Percentiles rank a stretch among this genome's conserved stretches.
Evolutionary conservation across 345 rosid species (phyloP).

Genomic region (Brassica nigra): DNA sequence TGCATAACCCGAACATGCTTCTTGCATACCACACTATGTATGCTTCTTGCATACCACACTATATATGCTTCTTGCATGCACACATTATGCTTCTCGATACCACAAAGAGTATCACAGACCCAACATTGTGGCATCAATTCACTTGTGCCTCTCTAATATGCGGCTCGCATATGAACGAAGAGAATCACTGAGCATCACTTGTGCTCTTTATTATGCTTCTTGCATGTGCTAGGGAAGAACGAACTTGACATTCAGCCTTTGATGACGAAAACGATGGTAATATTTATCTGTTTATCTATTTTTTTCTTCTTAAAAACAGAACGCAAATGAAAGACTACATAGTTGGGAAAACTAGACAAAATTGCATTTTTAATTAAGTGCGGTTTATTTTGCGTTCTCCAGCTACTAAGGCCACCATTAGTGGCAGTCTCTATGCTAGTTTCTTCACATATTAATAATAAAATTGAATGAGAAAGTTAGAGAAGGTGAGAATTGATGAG

Average conservation of each 20-base stretch:
- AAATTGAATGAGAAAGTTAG: too few relatives aligned
- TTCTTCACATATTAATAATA: too few relatives aligned
- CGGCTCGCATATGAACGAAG: slow-evolving; percentile 1
- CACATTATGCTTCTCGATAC: too few relatives aligned
- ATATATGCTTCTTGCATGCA: slow-evolving; percentile 9
- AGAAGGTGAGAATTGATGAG: too few relatives aligned
- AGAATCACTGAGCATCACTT: background rate
- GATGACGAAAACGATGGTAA: slow-evolving; percentile 6
- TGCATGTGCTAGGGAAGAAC: background rate
- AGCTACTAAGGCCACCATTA: too few relatives aligned
- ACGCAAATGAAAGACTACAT: background rate
- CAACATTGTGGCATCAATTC: background rate
- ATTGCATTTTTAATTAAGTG: background rate
- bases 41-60: background rate
- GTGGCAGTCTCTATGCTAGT: too few relatives aligned
- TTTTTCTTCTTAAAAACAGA: background rate
- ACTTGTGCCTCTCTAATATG: background rate
- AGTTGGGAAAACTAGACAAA: background rate
- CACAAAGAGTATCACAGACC: background rate
- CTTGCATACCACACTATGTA: background rate
- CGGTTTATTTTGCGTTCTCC: background rate
- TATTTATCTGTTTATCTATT: background rate
- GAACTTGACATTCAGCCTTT: background rate
- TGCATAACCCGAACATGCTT: background rate
- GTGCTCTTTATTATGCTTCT: slow-evolving; percentile 14